These are phyloP conservation scores for Cymodocea nodosa DNA, from an alignment of 116 monocot genomes.

Conservation along the genomic window DNA sequence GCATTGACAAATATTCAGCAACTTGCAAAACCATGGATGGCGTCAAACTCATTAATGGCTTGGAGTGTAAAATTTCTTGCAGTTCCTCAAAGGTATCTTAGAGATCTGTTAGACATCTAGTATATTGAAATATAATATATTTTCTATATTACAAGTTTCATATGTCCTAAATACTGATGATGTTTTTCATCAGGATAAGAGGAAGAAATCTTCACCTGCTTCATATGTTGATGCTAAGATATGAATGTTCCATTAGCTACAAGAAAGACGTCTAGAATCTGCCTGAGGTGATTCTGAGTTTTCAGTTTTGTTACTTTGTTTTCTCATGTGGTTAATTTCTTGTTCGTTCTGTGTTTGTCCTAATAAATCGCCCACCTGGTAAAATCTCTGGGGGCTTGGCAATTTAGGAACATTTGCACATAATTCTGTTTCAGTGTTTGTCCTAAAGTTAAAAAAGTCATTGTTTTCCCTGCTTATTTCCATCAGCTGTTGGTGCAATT, in stretches of 20 bases:
- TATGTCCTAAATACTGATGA: constrained; percentile 87
- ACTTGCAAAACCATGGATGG: constrained; percentile 40
- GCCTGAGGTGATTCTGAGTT: background rate
- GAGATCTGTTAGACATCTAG: background rate
- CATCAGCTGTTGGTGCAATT: too few species aligned
- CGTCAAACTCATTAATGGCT: constrained; percentile 43
- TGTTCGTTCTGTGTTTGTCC: too few species aligned
- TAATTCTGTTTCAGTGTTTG: too few species aligned
- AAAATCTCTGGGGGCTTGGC: too few species aligned
- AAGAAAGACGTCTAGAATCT: background rate
- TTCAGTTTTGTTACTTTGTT: background rate
- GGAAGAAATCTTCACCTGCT: constrained; percentile 6
- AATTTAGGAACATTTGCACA: too few species aligned
- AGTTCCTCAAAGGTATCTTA: constrained; percentile 57
- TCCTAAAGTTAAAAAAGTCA: too few species aligned
- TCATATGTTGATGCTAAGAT: background rate
- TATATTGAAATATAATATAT: background rate
- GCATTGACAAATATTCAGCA: constrained; percentile 23
- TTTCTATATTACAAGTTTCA: constrained; percentile 30
- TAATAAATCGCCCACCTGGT: too few species aligned
- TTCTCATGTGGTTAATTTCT: background rate
- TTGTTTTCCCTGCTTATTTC: too few species aligned
- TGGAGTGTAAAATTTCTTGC: constrained; percentile 78
- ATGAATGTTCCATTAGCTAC: background rate
- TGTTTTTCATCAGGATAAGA: constrained; percentile 45